Evolutionary conservation across 371 early-diverging fungal genomes (phyloP), one percentile per base, ranked within the genome.

Genomic region (Fennellomyces sp.): DNA sequence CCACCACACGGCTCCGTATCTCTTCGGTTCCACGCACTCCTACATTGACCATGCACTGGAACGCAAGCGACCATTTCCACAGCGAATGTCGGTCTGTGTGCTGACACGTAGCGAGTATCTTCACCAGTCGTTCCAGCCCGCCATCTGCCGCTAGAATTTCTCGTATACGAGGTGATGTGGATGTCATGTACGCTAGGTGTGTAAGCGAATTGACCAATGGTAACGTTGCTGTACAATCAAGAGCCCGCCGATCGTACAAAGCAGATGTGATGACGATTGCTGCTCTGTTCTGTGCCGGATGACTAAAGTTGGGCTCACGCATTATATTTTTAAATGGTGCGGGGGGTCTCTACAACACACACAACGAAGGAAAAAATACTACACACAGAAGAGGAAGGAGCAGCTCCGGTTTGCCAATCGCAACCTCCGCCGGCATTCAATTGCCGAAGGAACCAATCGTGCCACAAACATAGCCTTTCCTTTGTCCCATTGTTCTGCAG

Each of bases 171-270:
- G 89, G 85, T 13, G 91, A 90, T 29, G 91, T 87, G 30, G 86
- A 82, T 1, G 93, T 93, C 69, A 94, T 80, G 69, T 91, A 90
- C 33, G 85, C 86, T 50, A 95, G 86, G 71, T 94, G 89, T 36
- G 88, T 90, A 11, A 95, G 84, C 23, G 93, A 92, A 63, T 88
- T 90, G 69, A 91, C 84, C 53, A 95, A 85, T 31, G 94, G 89
- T 62, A 91, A 76, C 33, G 87, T 84, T 64, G 92, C 91, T 6
- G 94, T 89, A 72, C 92, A 91, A 73, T 93, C 91, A 26, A 95
- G 80, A 11, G 94, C 93, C 50, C 93, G 83, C 61, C 93, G 87
- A 77, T 95, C 95, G 74, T 94, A 94, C 48, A 87, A 76, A 27
- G 88, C 78, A 31, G 87, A 82, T 17, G 91, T 84, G 65, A 93